Evolutionary conservation across 805 yeast species (phyloP).

Genomic region (Geotrichum ghanense): DNA sequence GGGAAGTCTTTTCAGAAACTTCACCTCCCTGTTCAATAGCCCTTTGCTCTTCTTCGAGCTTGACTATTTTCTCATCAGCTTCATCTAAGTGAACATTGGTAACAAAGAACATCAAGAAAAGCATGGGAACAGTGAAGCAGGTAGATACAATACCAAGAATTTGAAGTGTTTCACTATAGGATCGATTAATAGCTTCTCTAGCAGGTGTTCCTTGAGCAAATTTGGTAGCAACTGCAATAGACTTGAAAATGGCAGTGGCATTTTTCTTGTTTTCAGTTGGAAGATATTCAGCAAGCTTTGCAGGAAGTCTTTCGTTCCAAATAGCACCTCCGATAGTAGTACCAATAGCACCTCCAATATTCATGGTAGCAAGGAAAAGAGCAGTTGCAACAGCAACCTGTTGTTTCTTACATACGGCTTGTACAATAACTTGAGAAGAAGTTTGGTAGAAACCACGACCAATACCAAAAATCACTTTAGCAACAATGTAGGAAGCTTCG

Average conservation of each 20-base stretch:
- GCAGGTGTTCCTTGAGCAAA: neutral
- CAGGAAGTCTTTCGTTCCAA: conserved; percentile 35
- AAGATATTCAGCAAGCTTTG: conserved; percentile 16
- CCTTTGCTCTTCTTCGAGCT: neutral
- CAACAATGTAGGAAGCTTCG: conserved; percentile 44
- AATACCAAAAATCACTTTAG: conserved; percentile 47
- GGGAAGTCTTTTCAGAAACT: neutral
- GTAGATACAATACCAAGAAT: neutral
- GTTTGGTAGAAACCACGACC: conserved; percentile 56
- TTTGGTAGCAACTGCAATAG: neutral
- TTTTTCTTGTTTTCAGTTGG: conserved; percentile 17
- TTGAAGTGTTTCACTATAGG: neutral
- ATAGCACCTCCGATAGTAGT: conserved; percentile 48
- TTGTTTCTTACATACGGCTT: conserved; percentile 42
- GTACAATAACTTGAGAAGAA: conserved; percentile 41
- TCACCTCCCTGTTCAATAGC: neutral
- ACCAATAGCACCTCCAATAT: conserved; percentile 50
- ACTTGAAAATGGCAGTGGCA: conserved; percentile 8
- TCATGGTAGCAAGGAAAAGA: conserved; percentile 37
- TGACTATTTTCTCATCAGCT: too few species aligned
- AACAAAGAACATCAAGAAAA: neutral
- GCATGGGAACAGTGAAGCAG: neutral
- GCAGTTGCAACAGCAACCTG: conserved; percentile 45
- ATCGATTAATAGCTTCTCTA: neutral
- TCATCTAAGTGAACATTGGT: neutral